Evolutionary conservation across 495 filamentous ascomycete genomes (phyloP), one percentile per base, ranked within the genome.

Genomic region (Filosporella fistucella): DNA sequence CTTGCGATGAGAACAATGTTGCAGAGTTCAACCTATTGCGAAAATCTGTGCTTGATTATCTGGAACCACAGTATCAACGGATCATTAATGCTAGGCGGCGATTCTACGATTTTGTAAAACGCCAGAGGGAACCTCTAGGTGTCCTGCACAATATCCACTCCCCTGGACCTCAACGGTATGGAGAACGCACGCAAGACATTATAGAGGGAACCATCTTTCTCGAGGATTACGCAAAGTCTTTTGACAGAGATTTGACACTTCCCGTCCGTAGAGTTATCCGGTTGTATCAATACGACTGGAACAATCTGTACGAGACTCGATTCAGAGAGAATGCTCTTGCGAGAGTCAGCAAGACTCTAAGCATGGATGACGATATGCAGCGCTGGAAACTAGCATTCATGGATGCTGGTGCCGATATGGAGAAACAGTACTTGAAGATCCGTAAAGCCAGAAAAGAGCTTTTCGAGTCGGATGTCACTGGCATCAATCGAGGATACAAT

Each of bases 361-460:
- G 16, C 21, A 29, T 16, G 8, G 9, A 7, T 16, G 14, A n/a
- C 16, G 39, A 42, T 26, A 14, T 26, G 4, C 8, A 3, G 21
- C 5, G 16, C 14, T 42, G 24, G 5, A 13, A 25, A n/a, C 21
- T 25, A 17, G 8, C 28, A 16, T 51, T 45, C 24, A 45, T 38
- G 34, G 3, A 4, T 13, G 42, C 25, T 1, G 20, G 32, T 4
- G 24, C 38, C 18, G 41, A 45, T 13, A 45, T 51, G 41, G 22
- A 39, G 6, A 16, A 2, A 1, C 42, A 45, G 25, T 40, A 17
- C 16, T 23, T 45, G 5, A 18, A 39, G 18, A 45, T 51, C 14
- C 33, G 29, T 10, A 32, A 40, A 18, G 49, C 49, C 13, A 14
- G 49, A 10, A 45, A 51, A 22, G 7, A 18, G 2, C 29, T 51